These are phyloP conservation scores for Chaetomium fimeti DNA, from an alignment of 495 filamentous ascomycete genomes.

Conservation along the genomic window DNA sequence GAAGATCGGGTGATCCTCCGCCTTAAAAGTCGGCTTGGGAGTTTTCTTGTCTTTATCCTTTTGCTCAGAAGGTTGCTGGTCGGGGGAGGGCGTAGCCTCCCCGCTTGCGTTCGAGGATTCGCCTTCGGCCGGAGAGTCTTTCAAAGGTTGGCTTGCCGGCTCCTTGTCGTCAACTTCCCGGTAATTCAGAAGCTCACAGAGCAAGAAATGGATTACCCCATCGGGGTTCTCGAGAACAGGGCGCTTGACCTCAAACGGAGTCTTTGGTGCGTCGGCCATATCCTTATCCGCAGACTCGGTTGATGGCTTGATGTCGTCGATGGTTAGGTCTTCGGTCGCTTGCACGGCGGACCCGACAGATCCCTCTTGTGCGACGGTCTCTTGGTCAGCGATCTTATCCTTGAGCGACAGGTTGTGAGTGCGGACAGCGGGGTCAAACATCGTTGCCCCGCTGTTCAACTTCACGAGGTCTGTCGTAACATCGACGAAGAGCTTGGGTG, in stretches of 20 bases:
- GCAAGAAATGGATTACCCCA: slow-evolving; percentile 91
- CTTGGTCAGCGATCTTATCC: slow-evolving; percentile 35
- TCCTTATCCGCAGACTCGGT: slow-evolving; percentile 55
- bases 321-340: slow-evolving; percentile 54
- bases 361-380: slow-evolving; percentile 39
- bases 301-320: slow-evolving; percentile 53
- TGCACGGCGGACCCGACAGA: slow-evolving; percentile 47
- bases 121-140: slow-evolving; percentile 49
- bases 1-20: slow-evolving; percentile 92
- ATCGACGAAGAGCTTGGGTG: slow-evolving; percentile 84
- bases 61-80: slow-evolving; percentile 30
- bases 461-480: slow-evolving; percentile 85
- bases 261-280: slow-evolving; percentile 59
- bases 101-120: slow-evolving; percentile 22
- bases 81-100: slow-evolving; percentile 31
- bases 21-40: slow-evolving; percentile 78
- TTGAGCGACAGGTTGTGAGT: slow-evolving; percentile 37
- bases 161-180: slow-evolving; percentile 87
- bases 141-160: slow-evolving; percentile 39
- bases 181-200: slow-evolving; percentile 91
- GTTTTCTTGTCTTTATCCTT: slow-evolving; percentile 60
- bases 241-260: slow-evolving; percentile 65
- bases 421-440: slow-evolving; percentile 28
- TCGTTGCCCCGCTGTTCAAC: slow-evolving; percentile 57
- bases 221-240: slow-evolving; percentile 91